Percentiles rank a stretch among this genome's conserved stretches.
These are phyloP conservation scores for Akebia trifoliata DNA, from an alignment of 164 flowering plant genomes.

Conservation along the genomic window DNA sequence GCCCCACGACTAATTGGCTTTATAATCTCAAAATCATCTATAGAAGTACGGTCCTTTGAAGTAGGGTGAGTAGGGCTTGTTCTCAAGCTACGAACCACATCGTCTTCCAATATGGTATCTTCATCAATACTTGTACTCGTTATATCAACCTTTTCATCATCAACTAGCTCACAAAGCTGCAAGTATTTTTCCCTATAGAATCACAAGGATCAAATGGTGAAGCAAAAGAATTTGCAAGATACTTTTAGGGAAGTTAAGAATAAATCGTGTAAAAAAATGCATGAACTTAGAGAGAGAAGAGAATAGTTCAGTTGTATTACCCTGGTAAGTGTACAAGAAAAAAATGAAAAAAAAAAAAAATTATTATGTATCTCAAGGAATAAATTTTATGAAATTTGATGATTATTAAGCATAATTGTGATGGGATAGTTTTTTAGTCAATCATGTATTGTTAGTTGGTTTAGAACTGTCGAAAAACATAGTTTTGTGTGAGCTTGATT, in stretches of 20 bases:
- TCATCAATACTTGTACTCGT: constrained; percentile 82
- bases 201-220: constrained; percentile 6
- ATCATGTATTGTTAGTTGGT: too few relatives aligned
- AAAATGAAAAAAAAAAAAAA: too few relatives aligned
- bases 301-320: too few relatives aligned
- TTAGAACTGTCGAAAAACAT: too few relatives aligned
- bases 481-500: too few relatives aligned
- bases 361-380: too few relatives aligned
- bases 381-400: too few relatives aligned
- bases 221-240: background rate
- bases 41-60: constrained; percentile 91
- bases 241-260: background rate
- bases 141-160: constrained; percentile 83
- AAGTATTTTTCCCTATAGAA: constrained; percentile 84
- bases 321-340: too few relatives aligned
- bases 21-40: constrained; percentile 97
- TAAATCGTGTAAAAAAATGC: too few relatives aligned
- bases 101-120: constrained; percentile 93
- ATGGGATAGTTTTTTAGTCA: too few relatives aligned
- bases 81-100: constrained; percentile 87
- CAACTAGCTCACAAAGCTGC: constrained; percentile 85
- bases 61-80: constrained; percentile 74
- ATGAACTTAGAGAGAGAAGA: too few relatives aligned
- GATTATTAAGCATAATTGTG: too few relatives aligned
- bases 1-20: constrained; percentile 99